These are phyloP conservation scores for Cadophora sp. DNA, from an alignment of 2,329 filamentous ascomycete species.

Conservation along the genomic window DNA sequence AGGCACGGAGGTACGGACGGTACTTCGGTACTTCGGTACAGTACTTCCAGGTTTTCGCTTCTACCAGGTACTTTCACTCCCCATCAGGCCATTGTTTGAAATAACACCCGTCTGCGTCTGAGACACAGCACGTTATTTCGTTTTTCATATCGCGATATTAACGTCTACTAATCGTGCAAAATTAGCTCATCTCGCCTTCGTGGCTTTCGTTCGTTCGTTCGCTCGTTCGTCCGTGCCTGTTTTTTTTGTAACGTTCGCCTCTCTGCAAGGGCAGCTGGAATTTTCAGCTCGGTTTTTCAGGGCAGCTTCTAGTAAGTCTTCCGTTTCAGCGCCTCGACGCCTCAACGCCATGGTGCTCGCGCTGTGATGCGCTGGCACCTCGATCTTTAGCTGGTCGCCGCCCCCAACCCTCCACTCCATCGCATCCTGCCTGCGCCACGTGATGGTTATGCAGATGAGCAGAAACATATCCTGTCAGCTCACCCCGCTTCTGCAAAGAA, in stretches of 20 bases:
- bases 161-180: neutral
- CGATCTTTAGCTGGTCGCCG: neutral
- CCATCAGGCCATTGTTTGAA: neutral
- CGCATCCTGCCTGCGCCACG: neutral
- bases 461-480: constrained; percentile 11
- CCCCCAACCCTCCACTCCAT: neutral
- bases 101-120: neutral
- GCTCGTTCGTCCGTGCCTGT: constrained; percentile 7
- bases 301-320: neutral
- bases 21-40: neutral
- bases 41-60: too few species aligned
- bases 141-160: constrained; percentile 6
- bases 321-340: neutral
- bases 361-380: constrained; percentile 11
- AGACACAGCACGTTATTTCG: neutral
- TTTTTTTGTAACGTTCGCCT: neutral
- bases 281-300: constrained; percentile 9
- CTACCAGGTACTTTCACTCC: too few species aligned
- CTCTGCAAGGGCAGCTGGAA: constrained; percentile 3
- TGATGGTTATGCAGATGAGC: neutral
- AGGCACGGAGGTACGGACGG: too few species aligned
- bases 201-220: constrained; percentile 8
- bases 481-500: neutral
- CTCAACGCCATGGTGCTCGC: neutral
- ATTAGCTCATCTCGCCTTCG: constrained; percentile 4